Evolutionary conservation across 192 early-diverging fungal genomes (phyloP), one percentile per base, ranked within the genome.

Genomic region (Backusella tarrabulga): DNA sequence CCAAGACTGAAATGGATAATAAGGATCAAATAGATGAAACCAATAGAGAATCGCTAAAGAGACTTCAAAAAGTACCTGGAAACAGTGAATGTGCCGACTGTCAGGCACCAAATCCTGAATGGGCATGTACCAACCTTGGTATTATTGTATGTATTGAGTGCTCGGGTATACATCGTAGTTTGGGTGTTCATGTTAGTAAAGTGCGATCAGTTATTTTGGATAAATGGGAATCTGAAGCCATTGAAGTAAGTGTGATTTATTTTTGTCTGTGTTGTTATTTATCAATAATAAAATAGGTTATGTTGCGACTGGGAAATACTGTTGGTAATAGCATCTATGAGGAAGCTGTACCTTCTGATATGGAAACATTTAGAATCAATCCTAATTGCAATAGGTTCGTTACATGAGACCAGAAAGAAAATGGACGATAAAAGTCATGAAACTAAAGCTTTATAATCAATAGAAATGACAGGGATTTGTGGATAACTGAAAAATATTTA

Each of bases 171-270:
- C 96, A 97, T 79, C 92, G 96, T 74, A 95, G 95, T 52, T 78
- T 97, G 7, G 96, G 96, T 6, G 91, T 94, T 9, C 95, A 96
- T 83, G 90, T 97, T 15, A 93, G 92, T 75, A 96, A 95, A 82
- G 93, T 95, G 54, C 85, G 94, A 66, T 95, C 95, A 1, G 78
- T 97, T 54, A 89, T 88, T 26, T 83, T 97, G 71, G 96, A 97
- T 82, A 91, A 93, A 76, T 96, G 95, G 96, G 94, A 95, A 74
- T 88, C 90, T 0, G 94, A 95, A 41, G 71, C 87, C 19, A 85
- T 90, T 42, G 89, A 87, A 26, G 87, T 88, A 85, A 78, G 78
- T 67, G 26, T 23, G 12, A 50, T 56, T 36, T 54, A 9, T n/a
- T 36, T 73, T 34, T 73, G 0, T 40, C 67, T 50, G 36, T 50